Base-by-base conservation (phyloP, 768 basidiomycete genomes). In the Melanogaster broomeanus region DNA sequence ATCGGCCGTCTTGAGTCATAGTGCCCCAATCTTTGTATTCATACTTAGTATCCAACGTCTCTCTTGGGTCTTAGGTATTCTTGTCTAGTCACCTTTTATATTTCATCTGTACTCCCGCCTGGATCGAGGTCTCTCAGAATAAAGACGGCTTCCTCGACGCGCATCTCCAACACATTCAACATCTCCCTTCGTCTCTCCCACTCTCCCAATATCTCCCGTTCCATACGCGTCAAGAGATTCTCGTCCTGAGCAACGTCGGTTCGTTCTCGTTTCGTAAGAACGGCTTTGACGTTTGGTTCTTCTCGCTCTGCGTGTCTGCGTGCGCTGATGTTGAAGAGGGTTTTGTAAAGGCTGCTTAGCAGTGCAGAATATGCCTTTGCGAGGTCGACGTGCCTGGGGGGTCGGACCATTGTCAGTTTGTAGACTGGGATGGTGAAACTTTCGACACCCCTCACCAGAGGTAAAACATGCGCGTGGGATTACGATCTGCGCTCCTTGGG, bases 101-200 rank as follows among this genome's bases (percentile, higher is more conserved):
- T 12, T 66, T 86, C 82, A 42, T 84, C 80, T 59, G 70, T 57
- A 35, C 69, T 70, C 61, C 76, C 75, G 43, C 80, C 65, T 31
- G 74, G 66, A 56, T 75, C 79, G 38, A 97, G 76, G 69, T 98
- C 94, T 65, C 87, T 83, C 45, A 98, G 69, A 52, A 98, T 84
- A 66, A 98, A 97, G 33, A 97, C 83, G 48, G 86, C 84, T 67
- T 93, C 84, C 61, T 98, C 94, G 16, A 92, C 85, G 27, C 95
- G 81, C 79, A 80, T 81, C 75, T 94, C 90, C 37, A 97, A 75
- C 41, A 92, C 80, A 7, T 79, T 80, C 67, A 98, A 59, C 72
- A 85, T 91, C 65, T 84, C 81, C 60, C 84, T 75, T 69, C 82
- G 88, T 51, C 75, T 75, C 62, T 90, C 85, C 84, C 93, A 88